phyloP scores from a whole-genome alignment of 805 yeast species.

The Scheffersomyces spartinae region DNA sequence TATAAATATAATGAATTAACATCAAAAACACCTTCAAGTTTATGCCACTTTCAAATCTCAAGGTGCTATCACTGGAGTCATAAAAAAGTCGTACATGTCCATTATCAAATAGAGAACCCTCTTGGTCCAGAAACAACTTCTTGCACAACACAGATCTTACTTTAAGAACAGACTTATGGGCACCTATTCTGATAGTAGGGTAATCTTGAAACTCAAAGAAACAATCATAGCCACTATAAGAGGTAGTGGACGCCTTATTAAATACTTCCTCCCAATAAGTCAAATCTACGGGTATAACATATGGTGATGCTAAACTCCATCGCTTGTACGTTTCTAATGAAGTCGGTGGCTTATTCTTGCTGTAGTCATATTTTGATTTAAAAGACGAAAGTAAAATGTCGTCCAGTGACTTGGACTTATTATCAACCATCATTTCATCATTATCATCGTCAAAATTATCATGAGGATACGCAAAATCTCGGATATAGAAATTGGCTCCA shows the following conservation, averaged over 20 bases:
- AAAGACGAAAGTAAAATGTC: too few species aligned
- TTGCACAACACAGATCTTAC: slow-evolving; percentile 18
- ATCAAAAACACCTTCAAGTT: slow-evolving; percentile 28
- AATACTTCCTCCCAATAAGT: too few species aligned
- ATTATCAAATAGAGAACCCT: too few species aligned
- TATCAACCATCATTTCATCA: slow-evolving; percentile 1
- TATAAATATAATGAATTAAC: slow-evolving; percentile 36
- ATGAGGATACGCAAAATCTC: slow-evolving; percentile 17
- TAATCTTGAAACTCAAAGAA: slow-evolving; percentile 12
- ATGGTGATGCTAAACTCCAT: too few species aligned
- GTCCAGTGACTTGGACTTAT: too few species aligned
- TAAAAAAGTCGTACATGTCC: too few species aligned
- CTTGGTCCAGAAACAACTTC: slow-evolving; percentile 13
- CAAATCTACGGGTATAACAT: too few species aligned
- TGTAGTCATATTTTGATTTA: too few species aligned
- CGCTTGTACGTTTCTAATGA: too few species aligned
- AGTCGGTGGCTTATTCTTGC: too few species aligned
- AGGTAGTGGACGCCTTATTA: too few species aligned
- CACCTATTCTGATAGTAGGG: slow-evolving; percentile 18
- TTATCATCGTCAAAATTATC: slow-evolving; percentile 4
- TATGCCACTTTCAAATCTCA: slow-evolving; percentile 12
- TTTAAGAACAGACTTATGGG: slow-evolving; percentile 21
- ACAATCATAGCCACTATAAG: slow-evolving; percentile 29
- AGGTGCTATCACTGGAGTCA: slow-evolving; percentile 4
- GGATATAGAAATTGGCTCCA: slow-evolving; percentile 14